Evolutionary conservation across 2,329 filamentous ascomycete genomes (phyloP), one percentile per base, ranked within the genome.

Genomic region (Cladosporium phlei): DNA sequence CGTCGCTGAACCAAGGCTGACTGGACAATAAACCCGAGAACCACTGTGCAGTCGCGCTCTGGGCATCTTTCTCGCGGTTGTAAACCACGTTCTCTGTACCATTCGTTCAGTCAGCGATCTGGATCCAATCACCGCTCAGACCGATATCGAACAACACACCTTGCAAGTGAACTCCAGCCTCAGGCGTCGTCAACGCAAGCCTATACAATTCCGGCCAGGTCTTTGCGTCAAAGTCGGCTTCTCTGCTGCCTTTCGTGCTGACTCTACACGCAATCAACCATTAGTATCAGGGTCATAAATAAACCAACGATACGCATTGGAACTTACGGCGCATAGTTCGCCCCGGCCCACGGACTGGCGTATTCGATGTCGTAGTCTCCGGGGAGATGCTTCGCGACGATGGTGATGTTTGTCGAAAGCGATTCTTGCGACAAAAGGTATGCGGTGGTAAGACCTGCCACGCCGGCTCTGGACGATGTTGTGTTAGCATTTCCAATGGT

Each of bases 301-400:
- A 33, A 11, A 27, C 24, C 6, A 27, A 11, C n/a, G n/a, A 27
- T 6, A 27, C 6, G n/a, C 25, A 9, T 38, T 22, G 2, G 11
- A 22, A 72, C 82, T 52, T 59, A 86, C 82, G 84, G 86, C 51
- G 83, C 64, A 58, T 80, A 82, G 59, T 90, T 89, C 52, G 86
- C 87, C 8, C 87, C 87, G 4, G 87, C 87, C 83, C 86, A 91
- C 2, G 86, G 87, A 4, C 86, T 91, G 1, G 86, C 82, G 64
- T 94, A 95, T 70, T 90, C 83, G 56, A 88, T 82, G 54, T 89
- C 83, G 66, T 88, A 89, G 68, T 95, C 88, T 25, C 88, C 88
- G 0, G 88, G 88, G 82, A 94, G 88, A 62, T 91, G 84, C 59
- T 88, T 91, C 4, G 86, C 83, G 27, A 86, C 71, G 20, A 91